Percentiles rank a stretch among this genome's conserved stretches.
Evolutionary conservation across 192 early-diverging fungal genomes (phyloP).

Genomic region (Pilaira anomala): DNA sequence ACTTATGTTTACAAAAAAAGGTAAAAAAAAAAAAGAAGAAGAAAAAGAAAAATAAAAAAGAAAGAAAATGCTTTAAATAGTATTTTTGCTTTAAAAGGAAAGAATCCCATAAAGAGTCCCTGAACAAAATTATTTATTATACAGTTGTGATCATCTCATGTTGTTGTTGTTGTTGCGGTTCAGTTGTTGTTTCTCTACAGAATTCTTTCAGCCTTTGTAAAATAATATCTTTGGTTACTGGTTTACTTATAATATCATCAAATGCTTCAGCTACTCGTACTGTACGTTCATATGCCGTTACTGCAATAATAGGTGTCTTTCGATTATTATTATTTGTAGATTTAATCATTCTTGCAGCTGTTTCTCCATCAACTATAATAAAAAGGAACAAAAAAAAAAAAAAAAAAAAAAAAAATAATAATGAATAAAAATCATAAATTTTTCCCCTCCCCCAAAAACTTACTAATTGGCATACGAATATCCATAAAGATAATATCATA

Average conservation of each 20-base stretch:
- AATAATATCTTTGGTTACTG: slow-evolving; percentile 64
- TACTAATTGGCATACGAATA: slow-evolving; percentile 88
- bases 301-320: slow-evolving; percentile 77
- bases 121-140: too few relatives aligned
- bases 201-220: slow-evolving; percentile 44
- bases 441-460: too few relatives aligned
- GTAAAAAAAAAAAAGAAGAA: too few relatives aligned
- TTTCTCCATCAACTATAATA: slow-evolving; percentile 92
- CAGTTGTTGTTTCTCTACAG: slow-evolving; percentile 22
- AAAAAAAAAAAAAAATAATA: slow-evolving; percentile 15
- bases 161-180: too few relatives aligned
- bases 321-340: slow-evolving; percentile 87
- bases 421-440: not conserved
- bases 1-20: too few relatives aligned
- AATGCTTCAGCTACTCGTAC: slow-evolving; percentile 48
- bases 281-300: slow-evolving; percentile 72
- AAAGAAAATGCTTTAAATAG: too few relatives aligned
- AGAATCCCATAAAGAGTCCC: too few relatives aligned
- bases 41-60: too few relatives aligned
- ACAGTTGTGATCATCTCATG: too few relatives aligned
- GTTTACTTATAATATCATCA: slow-evolving; percentile 75
- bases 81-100: too few relatives aligned
- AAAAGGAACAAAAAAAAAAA: slow-evolving; percentile 17
- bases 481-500: slow-evolving; percentile 96
- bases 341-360: slow-evolving; percentile 92